Evolutionary conservation across 805 yeast genomes (phyloP), one percentile per base, ranked within the genome.

Genomic region (Yamadazyma endophytica): DNA sequence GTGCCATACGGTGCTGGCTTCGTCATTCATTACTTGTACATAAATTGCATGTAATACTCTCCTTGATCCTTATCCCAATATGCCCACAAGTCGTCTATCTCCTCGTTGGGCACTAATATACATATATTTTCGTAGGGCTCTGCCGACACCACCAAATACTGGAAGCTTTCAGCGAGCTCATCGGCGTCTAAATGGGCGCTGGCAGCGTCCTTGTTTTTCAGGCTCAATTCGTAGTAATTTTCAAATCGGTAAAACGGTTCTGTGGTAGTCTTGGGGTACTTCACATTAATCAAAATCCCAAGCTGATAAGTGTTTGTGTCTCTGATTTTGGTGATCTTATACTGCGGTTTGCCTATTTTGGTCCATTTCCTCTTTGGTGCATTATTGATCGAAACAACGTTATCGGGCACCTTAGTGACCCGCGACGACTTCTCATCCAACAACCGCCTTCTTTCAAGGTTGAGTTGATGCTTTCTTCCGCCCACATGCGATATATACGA

Each of bases 121-220:
- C 82, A 83, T 7, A 87, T 65, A 36, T 80, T 86, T 39, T 87
- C 90, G 54, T 86, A 92, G 2, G 97, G 97, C 52, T 87, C 96
- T 3, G 82, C 92, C n/a, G 88, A 79, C 0, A 89, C 58, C 8
- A 89, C 78, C 41, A 92, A 46, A 51, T 79, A 89, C 56, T 83
- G 94, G n/a, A n/a, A n/a, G n/a, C n/a, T n/a, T n/a, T n/a, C n/a
- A n/a, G n/a, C n/a, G n/a, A n/a, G n/a, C n/a, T n/a, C n/a, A n/a
- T n/a, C n/a, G n/a, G n/a, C n/a, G 15, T 47, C 45, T 9, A 53
- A 36, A 26, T 44, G 57, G 4, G 54, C 42, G 14, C 64, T 60
- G 3, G 39, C 42, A 4, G 39, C 36, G 16, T 67, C 63, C 19
- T 70, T 61, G 31, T 75, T 75, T 35, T 58, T 58, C 6, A 44